Evolutionary conservation across 2,329 filamentous ascomycete species (phyloP), one percentile per base, ranked within the genome.

Genomic region (Neofusicoccum kwambonambiense): DNA sequence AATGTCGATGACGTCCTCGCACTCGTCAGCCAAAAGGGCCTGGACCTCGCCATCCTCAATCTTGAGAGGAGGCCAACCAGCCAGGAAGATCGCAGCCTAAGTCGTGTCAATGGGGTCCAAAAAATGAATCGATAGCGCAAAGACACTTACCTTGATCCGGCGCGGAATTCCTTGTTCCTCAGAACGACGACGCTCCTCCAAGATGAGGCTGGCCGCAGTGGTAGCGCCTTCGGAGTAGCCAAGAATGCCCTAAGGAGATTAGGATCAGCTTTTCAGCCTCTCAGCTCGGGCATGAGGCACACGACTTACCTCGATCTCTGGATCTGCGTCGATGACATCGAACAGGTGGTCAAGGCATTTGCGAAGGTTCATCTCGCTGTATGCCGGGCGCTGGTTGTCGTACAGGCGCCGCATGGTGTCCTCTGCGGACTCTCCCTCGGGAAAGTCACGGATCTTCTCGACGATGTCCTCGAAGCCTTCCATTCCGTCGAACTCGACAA

Each of bases 141-240:
- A 9, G 15, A 15, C 2, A 7, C 19, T 4, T 31, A 51, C 58
- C 35, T 62, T 62, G 58, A 62, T 62, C 7, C 58, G 44, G 19
- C 58, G 44, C 2, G 74, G 72, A 13, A 72, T 68, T 0, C 77
- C 80, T 37, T 75, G 73, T 54, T 74, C 72, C 54, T 76, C 67
- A 22, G 72, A 70, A 44, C 79, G 75, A 3, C 78, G 58, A 37
- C 58, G 75, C 69, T 86, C 84, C 58, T 85, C 81, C 3, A 87
- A 73, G 8, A 87, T 75, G 8, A 85, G 37, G 5, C 39, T 85
- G 0, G 82, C 81, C 0, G 85, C 86, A 13, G 85, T 79, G 0
- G 82, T 83, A 1, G 86, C 85, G 3, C 86, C 86, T 70, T 88
- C 86, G 0, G 85, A 87, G 69, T 87, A 88, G 1, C 86, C 86